A percentile compares a stretch with the other conserved stretches of the same genome.
Conservation (phyloP, 1,139 yeast genomes). For the Yamadazyma dendronema region DNA sequence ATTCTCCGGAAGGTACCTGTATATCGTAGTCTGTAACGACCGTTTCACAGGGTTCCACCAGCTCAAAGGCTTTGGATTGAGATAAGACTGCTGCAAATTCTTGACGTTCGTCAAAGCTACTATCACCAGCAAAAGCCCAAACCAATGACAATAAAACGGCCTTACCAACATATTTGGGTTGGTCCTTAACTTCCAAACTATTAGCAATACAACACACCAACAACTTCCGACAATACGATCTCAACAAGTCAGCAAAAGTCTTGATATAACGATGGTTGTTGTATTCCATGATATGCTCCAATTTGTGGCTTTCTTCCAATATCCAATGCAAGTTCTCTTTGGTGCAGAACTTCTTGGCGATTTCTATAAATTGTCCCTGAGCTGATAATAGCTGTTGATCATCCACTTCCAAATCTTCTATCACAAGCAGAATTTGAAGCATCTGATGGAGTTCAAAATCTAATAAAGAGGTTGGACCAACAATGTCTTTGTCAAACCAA, state of each 20-base stretch:
- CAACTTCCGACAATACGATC: slow-evolving; percentile 23
- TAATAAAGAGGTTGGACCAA: slow-evolving; percentile 17
- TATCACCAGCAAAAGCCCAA: slow-evolving; percentile 76
- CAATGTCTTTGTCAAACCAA: slow-evolving; percentile 50
- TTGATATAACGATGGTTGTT: slow-evolving; percentile 36
- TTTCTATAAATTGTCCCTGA: slow-evolving; percentile 5
- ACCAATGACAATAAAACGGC: slow-evolving; percentile 44
- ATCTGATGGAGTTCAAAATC: slow-evolving; percentile 12
- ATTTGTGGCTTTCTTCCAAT: slow-evolving; percentile 2
- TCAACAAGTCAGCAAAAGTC: slow-evolving; percentile 32
- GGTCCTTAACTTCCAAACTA: slow-evolving; percentile 1
- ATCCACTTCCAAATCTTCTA: slow-evolving; percentile 1
- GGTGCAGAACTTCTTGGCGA: slow-evolving; percentile 2
- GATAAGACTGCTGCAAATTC: slow-evolving; percentile 35
- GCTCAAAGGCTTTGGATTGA: slow-evolving; percentile 16
- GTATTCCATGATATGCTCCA: slow-evolving; percentile 57
- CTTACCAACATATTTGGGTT: slow-evolving; percentile 31
- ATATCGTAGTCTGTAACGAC: slow-evolving; percentile 42
- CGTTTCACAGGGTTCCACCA: slow-evolving; percentile 11
- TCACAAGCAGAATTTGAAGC: background rate
- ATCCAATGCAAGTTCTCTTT: slow-evolving; percentile 2
- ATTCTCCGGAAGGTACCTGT: slow-evolving; percentile 43
- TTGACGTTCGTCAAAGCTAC: slow-evolving; percentile 36
- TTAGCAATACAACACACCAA: slow-evolving; percentile 14
- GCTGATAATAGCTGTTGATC: no score